A percentile compares a stretch with the other conserved stretches of the same genome.
Conservation (phyloP, 306 rosid genomes). For the Cajanus cajan region DNA sequence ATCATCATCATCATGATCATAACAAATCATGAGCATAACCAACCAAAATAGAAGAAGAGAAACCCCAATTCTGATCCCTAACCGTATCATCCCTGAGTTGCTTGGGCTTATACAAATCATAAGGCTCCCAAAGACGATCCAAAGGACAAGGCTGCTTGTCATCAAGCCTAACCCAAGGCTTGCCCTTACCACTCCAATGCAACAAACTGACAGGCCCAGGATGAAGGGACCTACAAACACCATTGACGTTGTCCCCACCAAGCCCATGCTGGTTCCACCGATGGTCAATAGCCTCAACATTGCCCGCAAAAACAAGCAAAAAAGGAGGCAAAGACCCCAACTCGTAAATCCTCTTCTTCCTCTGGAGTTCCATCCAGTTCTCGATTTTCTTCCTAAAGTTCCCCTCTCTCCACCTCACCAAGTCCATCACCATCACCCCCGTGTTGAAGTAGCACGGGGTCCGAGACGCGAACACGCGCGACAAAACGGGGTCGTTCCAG, state of each 20-base stretch:
- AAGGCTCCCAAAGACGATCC: conserved; percentile 88
- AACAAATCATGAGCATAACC: conserved; percentile 53
- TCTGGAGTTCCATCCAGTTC: conserved; percentile 90
- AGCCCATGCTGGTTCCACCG: conserved; percentile 96
- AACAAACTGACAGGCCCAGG: conserved; percentile 90
- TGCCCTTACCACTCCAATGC: conserved; percentile 98
- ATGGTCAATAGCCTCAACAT: conserved; percentile 81
- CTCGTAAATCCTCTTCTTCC: conserved; percentile 70
- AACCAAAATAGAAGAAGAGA: conserved; percentile 49
- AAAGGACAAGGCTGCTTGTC: conserved; percentile 64
- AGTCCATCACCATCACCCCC: conserved; percentile 92
- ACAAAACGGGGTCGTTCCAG: conserved; percentile 78
- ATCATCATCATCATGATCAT: conserved; percentile 1
- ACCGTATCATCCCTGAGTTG: neutral
- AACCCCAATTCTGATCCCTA: conserved; percentile 21
- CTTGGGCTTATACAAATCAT: conserved; percentile 60
- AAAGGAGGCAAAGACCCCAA: conserved; percentile 91
- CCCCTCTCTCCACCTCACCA: conserved; percentile 71
- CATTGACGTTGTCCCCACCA: conserved; percentile 88
- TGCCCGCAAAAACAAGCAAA: conserved; percentile 70
- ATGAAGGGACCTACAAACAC: conserved; percentile 77
- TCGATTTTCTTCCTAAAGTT: conserved; percentile 69
- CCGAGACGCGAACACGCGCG: conserved; percentile 55
- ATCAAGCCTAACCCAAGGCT: conserved; percentile 95
- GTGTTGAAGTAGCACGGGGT: conserved; percentile 91